A percentile compares a stretch with the other conserved stretches of the same genome.
Conservation (phyloP, 257 asterid species). For the Mentha longifolia region DNA sequence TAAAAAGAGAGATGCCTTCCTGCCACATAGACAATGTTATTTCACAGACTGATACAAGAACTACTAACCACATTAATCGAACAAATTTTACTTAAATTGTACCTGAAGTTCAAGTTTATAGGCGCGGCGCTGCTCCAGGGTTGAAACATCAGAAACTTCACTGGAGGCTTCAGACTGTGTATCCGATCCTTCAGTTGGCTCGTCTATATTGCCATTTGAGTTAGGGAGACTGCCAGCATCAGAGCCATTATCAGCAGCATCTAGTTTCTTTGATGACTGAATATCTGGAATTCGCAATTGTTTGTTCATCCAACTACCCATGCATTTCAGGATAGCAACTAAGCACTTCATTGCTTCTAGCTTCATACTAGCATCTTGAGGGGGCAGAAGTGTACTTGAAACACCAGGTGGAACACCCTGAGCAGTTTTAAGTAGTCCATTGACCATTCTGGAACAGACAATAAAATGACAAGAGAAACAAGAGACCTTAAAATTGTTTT, state of each 20-base stretch:
- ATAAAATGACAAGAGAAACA: conserved; percentile 23
- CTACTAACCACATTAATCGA: conserved; percentile 28
- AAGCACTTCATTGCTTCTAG: conserved; percentile 95
- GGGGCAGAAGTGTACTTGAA: conserved; percentile 79
- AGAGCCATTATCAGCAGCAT: conserved; percentile 59
- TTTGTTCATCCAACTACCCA: conserved; percentile 99
- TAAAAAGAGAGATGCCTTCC: conserved; percentile 99
- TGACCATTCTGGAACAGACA: conserved; percentile 77
- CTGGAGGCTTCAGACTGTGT: conserved; percentile 84
- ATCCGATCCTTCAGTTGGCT: conserved; percentile 75
- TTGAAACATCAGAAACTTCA: conserved; percentile 88
- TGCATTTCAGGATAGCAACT: conserved; percentile 78
- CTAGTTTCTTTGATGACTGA: conserved; percentile 65
- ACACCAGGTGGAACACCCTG: conserved; percentile 97
- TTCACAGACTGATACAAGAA: conserved; percentile 33
- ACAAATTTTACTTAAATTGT: conserved; percentile 34
- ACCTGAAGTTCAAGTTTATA: conserved; percentile 99
- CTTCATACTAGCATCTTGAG: conserved; percentile 85
- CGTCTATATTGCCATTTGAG: conserved; percentile 74
- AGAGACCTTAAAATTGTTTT: conserved; percentile 25
- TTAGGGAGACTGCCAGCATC: conserved; percentile 66
- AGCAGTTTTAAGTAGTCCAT: conserved; percentile 98
- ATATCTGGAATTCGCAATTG: conserved; percentile 90
- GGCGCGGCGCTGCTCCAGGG: conserved; percentile 97
- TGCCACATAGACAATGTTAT: conserved; percentile 57